Percentiles rank a stretch among this genome's conserved stretches.
Conservation (phyloP, 1,139 yeast species). For the Taphrina deformans region DNA sequence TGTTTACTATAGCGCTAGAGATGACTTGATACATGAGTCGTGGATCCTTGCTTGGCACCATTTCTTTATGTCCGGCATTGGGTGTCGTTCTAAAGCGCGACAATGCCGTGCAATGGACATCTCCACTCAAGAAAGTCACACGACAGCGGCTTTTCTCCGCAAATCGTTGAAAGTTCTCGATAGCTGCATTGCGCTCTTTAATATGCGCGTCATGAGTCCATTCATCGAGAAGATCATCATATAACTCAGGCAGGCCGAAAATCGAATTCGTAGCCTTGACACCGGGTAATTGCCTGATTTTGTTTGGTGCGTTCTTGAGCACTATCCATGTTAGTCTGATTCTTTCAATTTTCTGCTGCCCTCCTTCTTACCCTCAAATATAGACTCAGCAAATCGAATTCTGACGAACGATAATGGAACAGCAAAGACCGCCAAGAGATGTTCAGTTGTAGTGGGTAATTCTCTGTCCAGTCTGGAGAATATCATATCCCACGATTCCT, state of each 20-base stretch:
- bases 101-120: slow-evolving; percentile 83
- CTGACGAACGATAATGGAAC: slow-evolving; percentile 31
- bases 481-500: slow-evolving; percentile 58
- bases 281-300: slow-evolving; percentile 50
- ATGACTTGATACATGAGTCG: slow-evolving; percentile 78
- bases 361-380: slow-evolving; percentile 18
- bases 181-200: slow-evolving; percentile 65
- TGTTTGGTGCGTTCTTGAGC: slow-evolving; percentile 37
- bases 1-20: slow-evolving; percentile 84
- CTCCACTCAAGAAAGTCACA: slow-evolving; percentile 83
- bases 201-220: slow-evolving; percentile 92
- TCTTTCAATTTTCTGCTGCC: too few relatives aligned
- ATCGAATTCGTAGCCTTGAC: slow-evolving; percentile 61
- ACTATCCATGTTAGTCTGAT: neutral
- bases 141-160: slow-evolving; percentile 67
- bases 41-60: slow-evolving; percentile 41
- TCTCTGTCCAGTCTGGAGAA: slow-evolving; percentile 56
- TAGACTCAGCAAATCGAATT: slow-evolving; percentile 21
- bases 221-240: slow-evolving; percentile 92
- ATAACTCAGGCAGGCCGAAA: slow-evolving; percentile 82
- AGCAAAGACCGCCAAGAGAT: slow-evolving; percentile 29
- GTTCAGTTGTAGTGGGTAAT: slow-evolving; percentile 15
- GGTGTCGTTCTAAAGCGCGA: slow-evolving; percentile 66
- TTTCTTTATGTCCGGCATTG: neutral
- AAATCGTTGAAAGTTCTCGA: slow-evolving; percentile 59